Conservation (phyloP, 73 alveolate genomes). For the Paramecium tetraurelia region DNA sequence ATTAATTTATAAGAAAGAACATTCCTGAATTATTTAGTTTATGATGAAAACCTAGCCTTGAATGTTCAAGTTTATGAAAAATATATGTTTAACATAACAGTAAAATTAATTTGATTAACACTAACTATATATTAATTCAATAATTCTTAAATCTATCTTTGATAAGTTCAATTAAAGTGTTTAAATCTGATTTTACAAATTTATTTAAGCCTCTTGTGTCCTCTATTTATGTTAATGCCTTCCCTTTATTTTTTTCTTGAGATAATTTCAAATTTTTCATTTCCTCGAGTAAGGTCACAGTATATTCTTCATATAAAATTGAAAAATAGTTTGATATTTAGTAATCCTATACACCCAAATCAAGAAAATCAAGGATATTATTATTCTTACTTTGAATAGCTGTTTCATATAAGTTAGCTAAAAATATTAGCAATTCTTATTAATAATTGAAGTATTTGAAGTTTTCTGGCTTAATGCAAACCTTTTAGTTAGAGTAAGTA, state of each 20-base stretch:
- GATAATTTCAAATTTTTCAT: neutral
- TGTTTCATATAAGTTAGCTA: neutral
- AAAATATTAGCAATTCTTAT: neutral
- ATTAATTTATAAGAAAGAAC: too few species aligned
- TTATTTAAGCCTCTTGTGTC: neutral
- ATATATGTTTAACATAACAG: neutral
- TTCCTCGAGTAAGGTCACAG: neutral
- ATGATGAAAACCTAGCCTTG: too few species aligned
- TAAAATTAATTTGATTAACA: neutral
- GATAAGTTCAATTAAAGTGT: neutral
- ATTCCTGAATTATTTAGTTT: too few species aligned
- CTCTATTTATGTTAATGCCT: neutral
- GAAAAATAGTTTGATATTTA: neutral
- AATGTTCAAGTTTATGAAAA: too few species aligned
- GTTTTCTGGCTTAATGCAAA: neutral
- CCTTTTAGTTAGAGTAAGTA: neutral
- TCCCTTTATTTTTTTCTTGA: neutral
- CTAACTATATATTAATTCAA: neutral
- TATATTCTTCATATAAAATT: neutral
- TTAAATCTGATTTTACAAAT: constrained; percentile 1
- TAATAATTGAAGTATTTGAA: neutral
- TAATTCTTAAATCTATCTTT: neutral
- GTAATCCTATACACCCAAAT: neutral
- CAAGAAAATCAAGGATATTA: neutral
- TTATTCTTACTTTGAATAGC: neutral